These are phyloP conservation scores for Arachis monticola DNA, from an alignment of 331 rosid species.

Conservation along the genomic window DNA sequence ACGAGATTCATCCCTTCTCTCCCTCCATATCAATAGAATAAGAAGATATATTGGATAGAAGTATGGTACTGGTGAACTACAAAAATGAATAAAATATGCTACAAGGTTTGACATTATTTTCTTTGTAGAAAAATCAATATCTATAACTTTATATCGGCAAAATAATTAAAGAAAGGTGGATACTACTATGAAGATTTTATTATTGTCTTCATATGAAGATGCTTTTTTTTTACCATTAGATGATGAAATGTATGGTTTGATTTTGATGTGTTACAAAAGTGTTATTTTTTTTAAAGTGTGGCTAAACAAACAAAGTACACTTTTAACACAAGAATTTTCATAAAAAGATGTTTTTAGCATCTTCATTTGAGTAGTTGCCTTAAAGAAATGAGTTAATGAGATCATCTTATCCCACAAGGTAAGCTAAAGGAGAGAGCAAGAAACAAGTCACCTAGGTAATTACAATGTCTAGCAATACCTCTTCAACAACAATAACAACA, in stretches of 20 bases:
- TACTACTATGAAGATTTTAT: too few species aligned
- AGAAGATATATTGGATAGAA: slow-evolving; percentile 94
- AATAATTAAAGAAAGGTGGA: not conserved
- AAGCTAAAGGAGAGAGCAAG: slow-evolving; percentile 95
- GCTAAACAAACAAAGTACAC: too few species aligned
- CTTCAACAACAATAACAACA: slow-evolving; percentile 50
- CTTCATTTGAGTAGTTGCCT: too few species aligned
- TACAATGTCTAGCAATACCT: slow-evolving; percentile 94
- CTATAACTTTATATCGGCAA: not conserved
- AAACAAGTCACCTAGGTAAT: slow-evolving; percentile 93
- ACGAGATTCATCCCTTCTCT: slow-evolving; percentile 60
- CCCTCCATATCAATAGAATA: slow-evolving; percentile 76
- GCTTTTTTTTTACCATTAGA: too few species aligned
- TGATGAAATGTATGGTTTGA: too few species aligned
- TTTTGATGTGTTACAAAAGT: too few species aligned
- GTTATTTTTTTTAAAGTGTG: too few species aligned
- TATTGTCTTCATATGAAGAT: too few species aligned
- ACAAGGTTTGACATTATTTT: slow-evolving; percentile 8
- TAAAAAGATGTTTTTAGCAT: too few species aligned
- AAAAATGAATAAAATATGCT: slow-evolving; percentile 35
- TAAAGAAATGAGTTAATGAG: slow-evolving; percentile 9
- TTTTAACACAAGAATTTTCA: too few species aligned
- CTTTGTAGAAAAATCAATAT: not conserved
- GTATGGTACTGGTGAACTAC: slow-evolving; percentile 94
- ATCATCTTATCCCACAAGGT: slow-evolving; percentile 91